Percentiles rank a stretch among this genome's conserved stretches.
Evolutionary conservation across 2,329 filamentous ascomycete genomes (phyloP).

Genomic region (Pseudocercospora eumusae): DNA sequence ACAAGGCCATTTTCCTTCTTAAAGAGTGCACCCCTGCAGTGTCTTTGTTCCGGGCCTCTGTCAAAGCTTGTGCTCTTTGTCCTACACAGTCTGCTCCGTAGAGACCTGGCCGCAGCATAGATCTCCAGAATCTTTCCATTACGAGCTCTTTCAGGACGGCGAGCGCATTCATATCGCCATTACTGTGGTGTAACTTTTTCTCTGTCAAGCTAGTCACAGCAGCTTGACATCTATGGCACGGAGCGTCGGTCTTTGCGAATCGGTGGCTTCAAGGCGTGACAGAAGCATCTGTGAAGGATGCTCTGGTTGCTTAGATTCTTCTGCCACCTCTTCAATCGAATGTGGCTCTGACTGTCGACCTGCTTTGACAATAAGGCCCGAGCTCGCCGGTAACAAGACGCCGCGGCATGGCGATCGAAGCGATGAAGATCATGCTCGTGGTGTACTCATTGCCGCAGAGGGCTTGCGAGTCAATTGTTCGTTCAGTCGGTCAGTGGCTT

Average conservation of each 20-base stretch:
- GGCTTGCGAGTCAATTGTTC: background rate
- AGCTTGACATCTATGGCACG: background rate
- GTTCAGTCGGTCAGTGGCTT: background rate
- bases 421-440: background rate
- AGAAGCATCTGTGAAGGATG: background rate
- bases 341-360: background rate
- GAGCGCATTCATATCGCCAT: background rate
- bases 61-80: background rate
- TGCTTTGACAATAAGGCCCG: background rate
- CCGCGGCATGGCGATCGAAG: background rate
- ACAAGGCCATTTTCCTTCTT: background rate
- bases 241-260: background rate
- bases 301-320: background rate
- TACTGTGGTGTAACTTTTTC: background rate
- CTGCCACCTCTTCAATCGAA: no score
- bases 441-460: background rate
- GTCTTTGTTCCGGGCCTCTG: background rate
- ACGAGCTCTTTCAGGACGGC: background rate
- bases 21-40: background rate
- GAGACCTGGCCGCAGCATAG: background rate
- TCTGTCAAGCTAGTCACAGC: background rate
- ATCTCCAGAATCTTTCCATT: background rate
- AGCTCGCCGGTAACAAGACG: background rate
- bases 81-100: background rate
- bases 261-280: background rate